Percentiles rank a stretch among this genome's conserved stretches.
phyloP scores from a whole-genome alignment of 2,329 filamentous ascomycete species.

The Westerdykella aurantiaca region DNA sequence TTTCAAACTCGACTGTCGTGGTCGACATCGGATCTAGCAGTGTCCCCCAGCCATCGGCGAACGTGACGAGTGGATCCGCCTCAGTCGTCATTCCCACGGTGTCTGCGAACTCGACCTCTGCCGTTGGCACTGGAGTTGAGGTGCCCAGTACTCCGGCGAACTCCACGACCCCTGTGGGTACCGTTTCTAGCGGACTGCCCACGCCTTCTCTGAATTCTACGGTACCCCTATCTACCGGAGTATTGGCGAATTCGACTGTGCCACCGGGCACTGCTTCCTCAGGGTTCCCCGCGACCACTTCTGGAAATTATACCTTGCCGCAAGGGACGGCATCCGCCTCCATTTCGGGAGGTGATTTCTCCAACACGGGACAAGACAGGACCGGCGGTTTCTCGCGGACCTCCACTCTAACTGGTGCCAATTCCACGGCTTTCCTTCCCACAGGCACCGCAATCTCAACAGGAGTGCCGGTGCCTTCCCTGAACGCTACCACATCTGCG shows the following conservation, averaged over 20 bases:
- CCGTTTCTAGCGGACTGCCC: neutral
- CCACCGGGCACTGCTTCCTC: conserved; percentile 4
- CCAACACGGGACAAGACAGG: neutral
- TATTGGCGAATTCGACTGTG: conserved; percentile 1
- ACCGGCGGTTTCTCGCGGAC: conserved; percentile 2
- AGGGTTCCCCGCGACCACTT: neutral
- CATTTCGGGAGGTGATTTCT: neutral
- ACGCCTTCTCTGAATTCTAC: neutral
- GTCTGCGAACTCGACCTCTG: conserved; percentile 3
- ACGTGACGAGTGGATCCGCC: neutral
- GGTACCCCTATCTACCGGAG: too few species aligned
- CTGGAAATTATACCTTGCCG: conserved; percentile 4
- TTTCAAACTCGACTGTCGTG: too few species aligned
- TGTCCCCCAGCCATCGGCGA: too few species aligned
- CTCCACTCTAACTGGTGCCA: neutral
- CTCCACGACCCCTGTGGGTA: conserved; percentile 2
- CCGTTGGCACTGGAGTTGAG: conserved; percentile 1
- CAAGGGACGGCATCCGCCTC: neutral
- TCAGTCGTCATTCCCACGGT: neutral
- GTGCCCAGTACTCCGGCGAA: conserved; percentile 2
- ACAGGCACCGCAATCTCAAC: neutral
- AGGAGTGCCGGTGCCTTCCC: neutral
- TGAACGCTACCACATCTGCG: neutral
- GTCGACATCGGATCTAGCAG: too few species aligned
- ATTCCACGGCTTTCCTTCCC: conserved; percentile 1